Evolutionary conservation across 73 alveolate species (phyloP).

Genomic region (Paramecium pentaurelia): DNA sequence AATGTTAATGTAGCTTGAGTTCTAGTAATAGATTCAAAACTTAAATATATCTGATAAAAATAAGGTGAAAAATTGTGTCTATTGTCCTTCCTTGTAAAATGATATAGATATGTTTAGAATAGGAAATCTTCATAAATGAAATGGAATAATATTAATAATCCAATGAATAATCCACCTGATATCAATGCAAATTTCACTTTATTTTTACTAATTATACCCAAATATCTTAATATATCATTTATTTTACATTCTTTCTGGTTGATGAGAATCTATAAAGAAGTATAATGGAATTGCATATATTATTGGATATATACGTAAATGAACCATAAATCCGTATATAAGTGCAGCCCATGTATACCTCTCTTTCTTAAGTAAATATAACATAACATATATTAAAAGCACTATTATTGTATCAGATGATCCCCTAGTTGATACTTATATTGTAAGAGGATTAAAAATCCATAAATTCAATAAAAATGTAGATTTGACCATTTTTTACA

Average conservation of each 20-base stretch:
- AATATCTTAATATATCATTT: background rate
- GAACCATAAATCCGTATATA: slow-evolving; percentile 92
- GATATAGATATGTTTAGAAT: slow-evolving; percentile 92
- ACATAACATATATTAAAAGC: slow-evolving; percentile 73
- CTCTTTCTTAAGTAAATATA: slow-evolving; percentile 73
- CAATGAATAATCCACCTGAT: slow-evolving; percentile 78
- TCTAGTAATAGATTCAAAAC: slow-evolving; percentile 72
- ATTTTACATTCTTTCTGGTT: slow-evolving; percentile 15
- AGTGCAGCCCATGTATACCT: slow-evolving; percentile 80
- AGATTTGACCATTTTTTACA: slow-evolving; percentile 69
- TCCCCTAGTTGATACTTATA: slow-evolving; percentile 92
- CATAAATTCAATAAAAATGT: slow-evolving; percentile 67
- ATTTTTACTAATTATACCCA: slow-evolving; percentile 65
- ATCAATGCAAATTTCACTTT: slow-evolving; percentile 79
- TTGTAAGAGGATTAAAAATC: slow-evolving; percentile 85
- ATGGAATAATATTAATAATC: slow-evolving; percentile 72
- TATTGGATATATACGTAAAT: slow-evolving; percentile 95
- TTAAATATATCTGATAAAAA: slow-evolving; percentile 87
- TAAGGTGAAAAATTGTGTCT: slow-evolving; percentile 94
- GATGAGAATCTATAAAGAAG: slow-evolving; percentile 77
- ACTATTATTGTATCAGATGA: slow-evolving; percentile 87
- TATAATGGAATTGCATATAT: slow-evolving; percentile 87
- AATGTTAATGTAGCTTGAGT: slow-evolving; percentile 79
- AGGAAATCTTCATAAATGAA: slow-evolving; percentile 81
- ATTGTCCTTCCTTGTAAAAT: slow-evolving; percentile 90